Conservation (phyloP, 371 early-diverging fungal species). For the Zychaea mexicana region DNA sequence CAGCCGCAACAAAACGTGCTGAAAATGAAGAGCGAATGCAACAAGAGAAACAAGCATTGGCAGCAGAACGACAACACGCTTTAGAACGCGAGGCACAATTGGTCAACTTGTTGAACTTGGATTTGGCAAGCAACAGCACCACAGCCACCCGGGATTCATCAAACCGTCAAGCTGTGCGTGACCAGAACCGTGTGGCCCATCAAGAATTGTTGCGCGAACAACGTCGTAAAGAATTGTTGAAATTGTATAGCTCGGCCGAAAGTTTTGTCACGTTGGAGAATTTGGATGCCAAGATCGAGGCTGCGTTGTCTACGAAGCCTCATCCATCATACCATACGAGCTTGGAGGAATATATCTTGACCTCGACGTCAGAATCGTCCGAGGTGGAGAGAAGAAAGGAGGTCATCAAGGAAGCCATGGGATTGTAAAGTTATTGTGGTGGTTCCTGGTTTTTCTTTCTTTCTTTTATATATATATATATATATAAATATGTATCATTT, state of each 20-base stretch:
- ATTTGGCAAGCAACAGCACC: conserved; percentile 8
- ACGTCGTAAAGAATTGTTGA: conserved; percentile 33
- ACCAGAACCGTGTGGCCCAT: conserved; percentile 24
- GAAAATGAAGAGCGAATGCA: conserved; percentile 16
- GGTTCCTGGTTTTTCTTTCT: no score
- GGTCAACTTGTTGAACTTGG: conserved; percentile 23
- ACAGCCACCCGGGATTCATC: neutral
- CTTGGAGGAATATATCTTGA: conserved; percentile 34
- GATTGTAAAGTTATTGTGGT: conserved; percentile 34
- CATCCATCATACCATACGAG: conserved; percentile 23
- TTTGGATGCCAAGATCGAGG: conserved; percentile 41
- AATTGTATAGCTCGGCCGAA: conserved; percentile 34
- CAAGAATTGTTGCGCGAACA: conserved; percentile 21
- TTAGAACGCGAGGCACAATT: conserved; percentile 32
- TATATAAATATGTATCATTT: neutral
- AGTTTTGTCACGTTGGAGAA: conserved; percentile 50
- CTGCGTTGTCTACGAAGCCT: conserved; percentile 21
- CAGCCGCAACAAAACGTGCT: conserved; percentile 28
- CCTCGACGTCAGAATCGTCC: conserved; percentile 17
- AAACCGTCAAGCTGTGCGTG: conserved; percentile 22
- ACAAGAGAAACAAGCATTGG: conserved; percentile 12
- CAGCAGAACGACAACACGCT: conserved; percentile 22
- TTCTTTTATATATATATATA: neutral
- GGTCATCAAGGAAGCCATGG: conserved; percentile 44
- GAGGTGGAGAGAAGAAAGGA: conserved; percentile 47